Base-by-base conservation (phyloP, 2,329 filamentous ascomycete genomes). In the Beauveria bassiana region DNA sequence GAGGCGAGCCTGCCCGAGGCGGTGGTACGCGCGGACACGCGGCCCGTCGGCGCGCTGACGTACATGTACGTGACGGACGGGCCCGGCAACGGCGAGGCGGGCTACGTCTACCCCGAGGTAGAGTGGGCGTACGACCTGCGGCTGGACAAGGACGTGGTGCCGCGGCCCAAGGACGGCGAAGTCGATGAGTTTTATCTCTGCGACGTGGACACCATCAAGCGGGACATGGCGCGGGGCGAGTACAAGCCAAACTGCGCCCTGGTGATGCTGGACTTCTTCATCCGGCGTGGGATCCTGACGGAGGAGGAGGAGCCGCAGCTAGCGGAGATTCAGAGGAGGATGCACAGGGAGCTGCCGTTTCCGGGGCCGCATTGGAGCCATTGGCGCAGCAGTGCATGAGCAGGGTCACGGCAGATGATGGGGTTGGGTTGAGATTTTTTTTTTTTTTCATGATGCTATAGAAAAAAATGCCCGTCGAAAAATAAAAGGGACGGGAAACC, bases 221-320 rank as follows among this genome's bases (percentile, higher is more conserved):
- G 80, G 62, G 86, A 87, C 50, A 77, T 99, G 70, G 81, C 80
- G 18, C 77, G 79, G 58, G 91, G 90, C 16, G 83, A 88, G 67
- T 99, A 93, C 79, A 99, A 99, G 79, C 89, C 93, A 2, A 98
- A 98, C 73, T 97, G 93, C 74, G 88, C 90, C 16, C 72, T 95
- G 62, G 84, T 96, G 53, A 77, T 95, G 71, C 75, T 97, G 51
- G 92, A 98, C 73, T 99, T 98, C 77, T 90, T 99, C 71, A 80
- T 96, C 66, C 83, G 93, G 59, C 90, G 92, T 74, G 89, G 90
- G 0, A 84, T 96, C 64, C 71, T 97, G 70, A 96, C 88, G 9
- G 74, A 78, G 49, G 89, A 90, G 68, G 91, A 92, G 70, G 93
- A 98, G 76, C 81, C 83, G 55, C 78, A 93, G 69, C 92, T 88